Conservation (phyloP, 73 alveolate genomes). For the Tetrahymena malaccensis region DNA sequence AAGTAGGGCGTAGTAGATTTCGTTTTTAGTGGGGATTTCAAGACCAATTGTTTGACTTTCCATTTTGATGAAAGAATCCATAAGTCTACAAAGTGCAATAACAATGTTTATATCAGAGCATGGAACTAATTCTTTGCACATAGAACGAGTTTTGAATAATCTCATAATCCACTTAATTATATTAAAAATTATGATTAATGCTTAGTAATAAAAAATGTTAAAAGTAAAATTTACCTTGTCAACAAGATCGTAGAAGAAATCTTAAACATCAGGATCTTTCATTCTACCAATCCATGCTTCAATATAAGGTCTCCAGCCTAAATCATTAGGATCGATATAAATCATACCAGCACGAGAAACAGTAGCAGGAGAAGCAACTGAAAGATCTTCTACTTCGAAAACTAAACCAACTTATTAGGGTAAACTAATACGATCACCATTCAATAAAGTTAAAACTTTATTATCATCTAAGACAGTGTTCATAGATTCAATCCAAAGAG, state of each 20-base stretch:
- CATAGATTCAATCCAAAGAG: constrained; percentile 99
- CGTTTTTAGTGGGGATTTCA: constrained; percentile 22
- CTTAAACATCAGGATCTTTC: constrained; percentile 50
- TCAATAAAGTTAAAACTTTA: constrained; percentile 88
- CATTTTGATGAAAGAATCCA: constrained; percentile 64
- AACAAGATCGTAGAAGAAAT: constrained; percentile 52
- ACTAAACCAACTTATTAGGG: constrained; percentile 81
- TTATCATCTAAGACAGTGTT: constrained; percentile 93
- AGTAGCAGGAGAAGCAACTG: constrained; percentile 99
- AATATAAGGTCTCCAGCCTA: constrained; percentile 90
- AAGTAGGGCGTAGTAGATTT: constrained; percentile 34
- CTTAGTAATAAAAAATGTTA: too few relatives aligned
- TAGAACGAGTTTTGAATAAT: constrained; percentile 57
- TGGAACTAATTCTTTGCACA: constrained; percentile 81
- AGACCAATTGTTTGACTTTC: constrained; percentile 9
- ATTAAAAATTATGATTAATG: too few relatives aligned
- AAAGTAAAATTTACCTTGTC: not conserved
- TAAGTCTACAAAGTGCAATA: constrained; percentile 68
- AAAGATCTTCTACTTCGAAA: constrained; percentile 93
- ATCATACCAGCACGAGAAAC: constrained; percentile 99
- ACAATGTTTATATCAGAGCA: constrained; percentile 78
- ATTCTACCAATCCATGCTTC: constrained; percentile 80
- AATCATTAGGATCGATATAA: constrained; percentile 86
- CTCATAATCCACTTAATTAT: constrained; percentile 51
- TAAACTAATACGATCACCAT: constrained; percentile 96